Base-by-base conservation (phyloP, 345 rosid species). In the Euphorbia lathyris region DNA sequence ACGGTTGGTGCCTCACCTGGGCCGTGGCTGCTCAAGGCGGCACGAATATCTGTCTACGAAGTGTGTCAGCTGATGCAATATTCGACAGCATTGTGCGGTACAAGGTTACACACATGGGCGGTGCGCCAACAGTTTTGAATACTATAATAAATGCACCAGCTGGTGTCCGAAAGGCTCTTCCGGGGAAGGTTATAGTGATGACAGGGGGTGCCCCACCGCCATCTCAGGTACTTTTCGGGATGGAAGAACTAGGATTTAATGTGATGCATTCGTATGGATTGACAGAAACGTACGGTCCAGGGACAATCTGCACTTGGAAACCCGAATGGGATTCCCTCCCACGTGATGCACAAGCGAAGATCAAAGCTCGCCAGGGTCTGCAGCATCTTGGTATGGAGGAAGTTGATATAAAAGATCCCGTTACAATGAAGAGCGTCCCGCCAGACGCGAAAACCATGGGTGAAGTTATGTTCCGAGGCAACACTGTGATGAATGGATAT, bases 381-480 rank as follows among this genome's bases (percentile, higher is more conserved):
- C 80, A 78, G 7, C 81, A 77, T 75, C 68, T 81, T 29, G 77
- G 77, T 14, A 30, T 81, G 25, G 84, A 81, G 32, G 75, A 75
- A 32, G 1, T 74, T 12, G 79, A 78, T 66, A 58, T 81, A 11
- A 81, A 77, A 71, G 79, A 81, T 81, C 81, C 84, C 1, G 72
- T 66, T 11, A 81, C 80, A 9, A 78, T 81, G 84, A 66, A 75
- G 63, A 75, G 76, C 47, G 75, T 81, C 27, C 82, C 82, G 9
- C 27, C 58, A 4, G 84, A 81, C 69, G 82, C 80, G 14, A 81
- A 69, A 36, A 78, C 79, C 36, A 67, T 81, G 34, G 84, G 84
- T 1, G 84, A 81, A 63, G 82, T 81, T 58, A 75, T 81, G 82
- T 81, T 81, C 55, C 69, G 84, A 63, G 84, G 84, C 67, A 81